A percentile compares a stretch with the other conserved stretches of the same genome.
Evolutionary conservation across 345 rosid genomes (phyloP).

Genomic region (Populus davidiana): DNA sequence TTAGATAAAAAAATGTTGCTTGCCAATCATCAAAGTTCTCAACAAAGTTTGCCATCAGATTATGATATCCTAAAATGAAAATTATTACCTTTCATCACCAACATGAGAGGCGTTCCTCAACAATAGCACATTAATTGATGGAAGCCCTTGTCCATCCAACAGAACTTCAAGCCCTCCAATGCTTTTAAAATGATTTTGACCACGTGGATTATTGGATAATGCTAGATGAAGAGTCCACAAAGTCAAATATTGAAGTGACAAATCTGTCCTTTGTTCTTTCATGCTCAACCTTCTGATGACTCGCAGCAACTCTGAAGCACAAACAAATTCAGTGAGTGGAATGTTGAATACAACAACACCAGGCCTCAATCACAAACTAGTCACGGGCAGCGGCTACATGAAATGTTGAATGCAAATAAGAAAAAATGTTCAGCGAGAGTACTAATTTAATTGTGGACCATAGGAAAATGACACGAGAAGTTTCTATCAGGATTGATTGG

Average conservation of each 20-base stretch:
- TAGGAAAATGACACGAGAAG: neutral
- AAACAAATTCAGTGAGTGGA: slow-evolving; percentile 10
- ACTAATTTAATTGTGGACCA: neutral
- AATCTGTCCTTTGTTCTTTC: slow-evolving; percentile 58
- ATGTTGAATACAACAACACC: slow-evolving; percentile 8
- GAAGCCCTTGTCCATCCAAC: slow-evolving; percentile 69
- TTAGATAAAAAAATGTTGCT: neutral
- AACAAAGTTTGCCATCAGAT: no score
- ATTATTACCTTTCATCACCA: slow-evolving; percentile 42
- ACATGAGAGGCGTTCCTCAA: slow-evolving; percentile 28
- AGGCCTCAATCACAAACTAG: no score
- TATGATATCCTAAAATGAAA: neutral
- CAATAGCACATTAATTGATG: slow-evolving; percentile 39
- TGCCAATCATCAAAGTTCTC: neutral
- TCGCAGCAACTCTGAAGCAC: slow-evolving; percentile 60
- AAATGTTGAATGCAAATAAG: no score
- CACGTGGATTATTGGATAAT: slow-evolving; percentile 58
- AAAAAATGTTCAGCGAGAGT: slow-evolving; percentile 3
- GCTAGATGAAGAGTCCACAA: slow-evolving; percentile 50
- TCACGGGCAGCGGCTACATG: no score
- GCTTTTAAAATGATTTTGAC: slow-evolving; percentile 78
- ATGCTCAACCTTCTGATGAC: slow-evolving; percentile 63
- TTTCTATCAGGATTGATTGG: neutral
- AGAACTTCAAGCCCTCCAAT: slow-evolving; percentile 79
- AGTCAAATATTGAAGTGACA: slow-evolving; percentile 53